phyloP scores from a whole-genome alignment of 495 filamentous ascomycete genomes.

The Glarea lozoyensis region DNA sequence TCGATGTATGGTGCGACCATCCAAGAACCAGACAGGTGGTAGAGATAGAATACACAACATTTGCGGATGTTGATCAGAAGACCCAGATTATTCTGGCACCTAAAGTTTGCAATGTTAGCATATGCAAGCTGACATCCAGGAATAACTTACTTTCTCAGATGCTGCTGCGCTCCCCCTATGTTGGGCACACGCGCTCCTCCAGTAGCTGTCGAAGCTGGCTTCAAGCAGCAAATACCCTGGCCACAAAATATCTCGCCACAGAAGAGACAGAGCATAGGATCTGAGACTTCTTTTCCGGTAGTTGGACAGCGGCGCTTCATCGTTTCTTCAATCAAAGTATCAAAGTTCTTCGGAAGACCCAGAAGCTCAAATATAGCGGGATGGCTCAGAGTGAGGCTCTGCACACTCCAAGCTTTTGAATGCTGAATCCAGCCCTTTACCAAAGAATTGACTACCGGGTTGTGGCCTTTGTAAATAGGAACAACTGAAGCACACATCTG shows the following conservation, averaged over 20 bases:
- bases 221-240: conserved; percentile 84
- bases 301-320: conserved; percentile 79
- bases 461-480: too few species aligned
- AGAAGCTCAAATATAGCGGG: conserved; percentile 91
- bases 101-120: conserved; percentile 27
- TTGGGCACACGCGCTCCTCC: conserved; percentile 28
- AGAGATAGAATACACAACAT: conserved; percentile 79
- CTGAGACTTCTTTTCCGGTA: conserved; percentile 79
- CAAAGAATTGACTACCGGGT: conserved; percentile 1
- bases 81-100: conserved; percentile 81
- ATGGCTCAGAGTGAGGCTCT: conserved; percentile 39
- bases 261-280: conserved; percentile 87
- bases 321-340: conserved; percentile 86
- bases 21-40: conserved; percentile 75
- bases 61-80: conserved; percentile 95
- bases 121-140: neutral
- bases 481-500: conserved; percentile 50
- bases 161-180: conserved; percentile 81
- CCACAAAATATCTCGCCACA: conserved; percentile 94
- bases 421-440: conserved; percentile 75
- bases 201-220: conserved; percentile 32
- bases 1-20: conserved; percentile 87
- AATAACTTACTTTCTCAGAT: conserved; percentile 68
- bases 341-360: conserved; percentile 83
- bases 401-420: neutral